Evolutionary conservation across 345 rosid species (phyloP).

Genomic region (Salix arbutifolia): DNA sequence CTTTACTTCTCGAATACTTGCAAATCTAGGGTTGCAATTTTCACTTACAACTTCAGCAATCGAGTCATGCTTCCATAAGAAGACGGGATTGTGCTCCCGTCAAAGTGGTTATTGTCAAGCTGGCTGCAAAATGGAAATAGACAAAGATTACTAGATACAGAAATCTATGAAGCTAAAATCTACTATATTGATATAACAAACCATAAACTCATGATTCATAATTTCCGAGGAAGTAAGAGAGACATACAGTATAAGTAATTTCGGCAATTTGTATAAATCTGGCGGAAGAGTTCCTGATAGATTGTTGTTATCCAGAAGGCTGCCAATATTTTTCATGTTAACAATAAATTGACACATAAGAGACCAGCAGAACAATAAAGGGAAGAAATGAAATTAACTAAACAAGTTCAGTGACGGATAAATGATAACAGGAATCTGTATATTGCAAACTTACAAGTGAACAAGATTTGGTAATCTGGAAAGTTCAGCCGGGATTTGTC

Average conservation of each 20-base stretch:
- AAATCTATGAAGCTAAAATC: neutral
- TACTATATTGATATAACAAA: neutral
- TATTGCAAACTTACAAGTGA: slow-evolving; percentile 75
- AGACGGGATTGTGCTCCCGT: slow-evolving; percentile 65
- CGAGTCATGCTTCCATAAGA: slow-evolving; percentile 70
- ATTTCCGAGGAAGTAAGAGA: slow-evolving; percentile 18
- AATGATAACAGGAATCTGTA: slow-evolving; percentile 13
- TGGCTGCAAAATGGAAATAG: slow-evolving; percentile 56
- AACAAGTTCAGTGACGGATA: slow-evolving; percentile 7
- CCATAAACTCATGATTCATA: neutral
- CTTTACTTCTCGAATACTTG: neutral
- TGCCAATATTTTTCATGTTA: slow-evolving; percentile 30
- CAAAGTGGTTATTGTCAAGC: slow-evolving; percentile 83
- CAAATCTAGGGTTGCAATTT: slow-evolving; percentile 10
- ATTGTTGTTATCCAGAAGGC: slow-evolving; percentile 91
- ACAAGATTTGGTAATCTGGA: slow-evolving; percentile 70
- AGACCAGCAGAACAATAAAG: slow-evolving; percentile 1
- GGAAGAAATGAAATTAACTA: neutral
- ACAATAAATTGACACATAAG: neutral
- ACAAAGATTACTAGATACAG: neutral
- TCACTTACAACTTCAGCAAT: slow-evolving; percentile 81
- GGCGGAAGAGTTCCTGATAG: slow-evolving; percentile 82
- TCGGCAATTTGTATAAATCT: slow-evolving; percentile 63
- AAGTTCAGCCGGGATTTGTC: slow-evolving; percentile 81
- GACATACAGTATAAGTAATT: slow-evolving; percentile 73